Percentiles rank a stretch among this genome's conserved stretches.
phyloP scores from a whole-genome alignment of 768 basidiomycete genomes.

The Auricularia sp. region DNA sequence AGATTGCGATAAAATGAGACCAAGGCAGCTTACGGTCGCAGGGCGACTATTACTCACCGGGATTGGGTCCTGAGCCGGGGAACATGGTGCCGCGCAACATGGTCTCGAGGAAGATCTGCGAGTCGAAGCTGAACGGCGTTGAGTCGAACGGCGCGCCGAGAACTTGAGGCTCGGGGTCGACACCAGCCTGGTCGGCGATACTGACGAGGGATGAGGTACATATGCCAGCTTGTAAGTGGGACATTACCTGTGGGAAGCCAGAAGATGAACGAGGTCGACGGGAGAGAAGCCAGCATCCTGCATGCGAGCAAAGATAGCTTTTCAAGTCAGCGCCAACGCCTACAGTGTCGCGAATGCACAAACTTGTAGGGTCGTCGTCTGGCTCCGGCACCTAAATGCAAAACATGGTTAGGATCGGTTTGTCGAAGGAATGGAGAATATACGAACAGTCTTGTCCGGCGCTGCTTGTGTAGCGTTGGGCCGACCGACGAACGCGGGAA shows the following conservation, averaged over 20 bases:
- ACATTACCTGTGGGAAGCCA: conserved; percentile 15
- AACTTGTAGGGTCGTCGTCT: too few species aligned
- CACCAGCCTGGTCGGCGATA: neutral
- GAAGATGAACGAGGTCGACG: conserved; percentile 11
- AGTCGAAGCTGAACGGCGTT: conserved; percentile 33
- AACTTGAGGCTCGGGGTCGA: conserved; percentile 1
- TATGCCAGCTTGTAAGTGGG: neutral
- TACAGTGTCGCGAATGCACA: conserved; percentile 12
- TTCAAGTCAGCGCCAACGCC: neutral
- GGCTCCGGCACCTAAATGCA: too few species aligned
- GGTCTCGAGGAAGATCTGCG: conserved; percentile 31
- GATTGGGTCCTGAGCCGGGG: conserved; percentile 27
- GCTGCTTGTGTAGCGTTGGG: too few species aligned
- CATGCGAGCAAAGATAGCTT: conserved; percentile 11
- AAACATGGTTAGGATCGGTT: too few species aligned
- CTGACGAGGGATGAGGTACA: neutral
- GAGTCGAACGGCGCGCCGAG: conserved; percentile 36
- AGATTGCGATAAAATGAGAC: neutral
- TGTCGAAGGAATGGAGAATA: too few species aligned
- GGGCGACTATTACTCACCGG: conserved; percentile 19
- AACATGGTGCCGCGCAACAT: conserved; percentile 18
- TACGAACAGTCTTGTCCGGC: too few species aligned
- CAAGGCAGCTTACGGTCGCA: too few species aligned
- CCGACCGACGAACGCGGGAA: too few species aligned
- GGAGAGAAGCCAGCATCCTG: conserved; percentile 14